Conservation (phyloP, 2,329 filamentous ascomycete genomes). For the Colletotrichum sp. region DNA sequence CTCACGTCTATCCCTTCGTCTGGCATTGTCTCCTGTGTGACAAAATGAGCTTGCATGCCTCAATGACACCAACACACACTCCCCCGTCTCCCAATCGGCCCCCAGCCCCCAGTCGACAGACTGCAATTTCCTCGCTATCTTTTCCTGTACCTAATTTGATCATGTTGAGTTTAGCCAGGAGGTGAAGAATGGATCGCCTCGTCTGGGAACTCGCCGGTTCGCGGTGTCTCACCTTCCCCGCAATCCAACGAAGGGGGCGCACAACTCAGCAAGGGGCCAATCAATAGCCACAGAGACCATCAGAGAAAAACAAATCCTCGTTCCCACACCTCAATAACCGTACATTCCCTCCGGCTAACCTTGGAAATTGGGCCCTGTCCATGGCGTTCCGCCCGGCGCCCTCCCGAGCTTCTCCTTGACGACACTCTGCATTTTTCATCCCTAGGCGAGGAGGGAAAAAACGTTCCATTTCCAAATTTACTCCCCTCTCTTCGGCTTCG, state of each 20-base stretch:
- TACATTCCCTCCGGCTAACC: not conserved
- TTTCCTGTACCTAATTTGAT: not conserved
- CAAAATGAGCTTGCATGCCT: constrained; percentile 14
- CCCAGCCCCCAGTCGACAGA: not conserved
- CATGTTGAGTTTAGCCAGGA: not conserved
- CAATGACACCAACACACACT: not conserved
- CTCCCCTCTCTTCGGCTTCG: not conserved
- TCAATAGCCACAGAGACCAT: not conserved
- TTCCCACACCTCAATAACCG: not conserved
- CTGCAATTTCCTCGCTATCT: not conserved
- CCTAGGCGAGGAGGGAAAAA: not conserved
- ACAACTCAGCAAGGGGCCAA: constrained; percentile 7
- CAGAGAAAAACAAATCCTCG: not conserved
- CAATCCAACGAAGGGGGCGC: constrained; percentile 16
- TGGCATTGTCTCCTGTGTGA: constrained; percentile 4
- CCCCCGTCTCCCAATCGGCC: not conserved
- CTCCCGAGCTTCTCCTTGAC: constrained; percentile 2
- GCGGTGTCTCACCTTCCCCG: constrained; percentile 16
- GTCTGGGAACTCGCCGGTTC: not conserved
- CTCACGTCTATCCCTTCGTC: not conserved
- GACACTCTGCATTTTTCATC: not conserved
- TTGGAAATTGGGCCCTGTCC: constrained; percentile 2
- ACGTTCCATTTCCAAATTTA: not conserved
- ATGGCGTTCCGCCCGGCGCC: not conserved
- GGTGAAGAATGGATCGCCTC: constrained; percentile 19